Base-by-base conservation (phyloP, 2,329 filamentous ascomycete species). In the Hypocrella siamensis region DNA sequence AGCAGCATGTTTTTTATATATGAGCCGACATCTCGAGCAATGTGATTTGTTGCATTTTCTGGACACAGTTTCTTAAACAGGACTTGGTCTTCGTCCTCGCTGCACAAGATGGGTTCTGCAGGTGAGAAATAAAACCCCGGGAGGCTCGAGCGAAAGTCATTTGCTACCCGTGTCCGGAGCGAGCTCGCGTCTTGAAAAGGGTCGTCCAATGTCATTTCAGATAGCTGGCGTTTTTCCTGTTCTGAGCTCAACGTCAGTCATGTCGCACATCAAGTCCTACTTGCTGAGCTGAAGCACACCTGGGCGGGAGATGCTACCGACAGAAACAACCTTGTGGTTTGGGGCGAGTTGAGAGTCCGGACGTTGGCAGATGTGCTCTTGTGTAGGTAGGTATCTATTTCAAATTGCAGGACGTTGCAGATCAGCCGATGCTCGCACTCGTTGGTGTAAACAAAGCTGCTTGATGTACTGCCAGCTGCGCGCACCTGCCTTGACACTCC, bases 91-190 rank as follows among this genome's bases (percentile, higher is more conserved):
- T 28, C 19, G 9, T 21, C 17, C 14, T 28, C 17, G 26, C 9
- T 28, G 12, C 11, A 12, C 17, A 32, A 19, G 24, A 32, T 32
- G 4, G 31, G 11, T 12, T 32, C 26, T 12, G 17, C 10, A 11
- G 25, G 12, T 11, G 17, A 17, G 19, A 32, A 32, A 14, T 32
- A 28, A 18, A 32, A 32, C 18, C 31, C 31, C 28, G 12, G 31
- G 22, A 32, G 18, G 9, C 15, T 19, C 18, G 25, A 22, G n/a
- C 26, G 31, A 19, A 32, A 28, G 17, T 27, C 18, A 17, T 16
- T 17, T 19, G 28, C 26, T 22, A 24, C 15, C 10, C 28, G 25
- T 6, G 14, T n/a, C 9, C 31, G 31, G 14, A 17, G 25, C 10
- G 26, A 21, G 6, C 5, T 11, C 5, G n/a, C 5, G 26, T 32